These are phyloP conservation scores for Mitragyna speciosa DNA, from an alignment of 257 asterid species.

Conservation along the genomic window DNA sequence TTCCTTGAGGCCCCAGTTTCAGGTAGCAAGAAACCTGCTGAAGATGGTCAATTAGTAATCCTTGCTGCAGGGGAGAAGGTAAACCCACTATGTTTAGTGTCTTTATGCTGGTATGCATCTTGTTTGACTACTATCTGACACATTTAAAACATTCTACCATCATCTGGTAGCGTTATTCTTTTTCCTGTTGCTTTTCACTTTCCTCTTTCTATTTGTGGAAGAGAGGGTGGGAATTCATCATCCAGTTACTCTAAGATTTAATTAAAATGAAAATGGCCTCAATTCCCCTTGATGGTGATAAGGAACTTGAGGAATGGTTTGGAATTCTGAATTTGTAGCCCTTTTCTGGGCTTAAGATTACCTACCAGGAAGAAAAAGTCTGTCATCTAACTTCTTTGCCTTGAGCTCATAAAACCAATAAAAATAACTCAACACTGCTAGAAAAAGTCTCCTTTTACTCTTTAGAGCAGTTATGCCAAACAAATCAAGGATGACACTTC, in stretches of 20 bases:
- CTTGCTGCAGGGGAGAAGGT: slow-evolving; percentile 98
- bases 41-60: slow-evolving; percentile 94
- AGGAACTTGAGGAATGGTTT: neutral
- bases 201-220: too few relatives aligned
- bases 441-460: neutral
- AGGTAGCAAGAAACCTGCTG: slow-evolving; percentile 99
- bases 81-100: neutral
- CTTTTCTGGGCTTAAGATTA: neutral
- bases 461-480: neutral
- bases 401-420: neutral
- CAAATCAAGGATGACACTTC: neutral
- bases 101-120: neutral
- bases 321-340: neutral
- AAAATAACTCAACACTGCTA: neutral
- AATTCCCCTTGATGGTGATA: neutral
- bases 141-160: neutral
- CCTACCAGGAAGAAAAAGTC: neutral
- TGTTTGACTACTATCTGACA: neutral
- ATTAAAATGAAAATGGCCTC: too few relatives aligned
- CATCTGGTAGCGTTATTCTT: too few relatives aligned
- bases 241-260: too few relatives aligned
- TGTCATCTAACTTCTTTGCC: neutral
- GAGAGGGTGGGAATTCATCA: too few relatives aligned
- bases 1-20: slow-evolving; percentile 97
- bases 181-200: neutral